phyloP scores from a whole-genome alignment of 202 grass and related monocot genomes.

The Cymbopogon flexuosus region DNA sequence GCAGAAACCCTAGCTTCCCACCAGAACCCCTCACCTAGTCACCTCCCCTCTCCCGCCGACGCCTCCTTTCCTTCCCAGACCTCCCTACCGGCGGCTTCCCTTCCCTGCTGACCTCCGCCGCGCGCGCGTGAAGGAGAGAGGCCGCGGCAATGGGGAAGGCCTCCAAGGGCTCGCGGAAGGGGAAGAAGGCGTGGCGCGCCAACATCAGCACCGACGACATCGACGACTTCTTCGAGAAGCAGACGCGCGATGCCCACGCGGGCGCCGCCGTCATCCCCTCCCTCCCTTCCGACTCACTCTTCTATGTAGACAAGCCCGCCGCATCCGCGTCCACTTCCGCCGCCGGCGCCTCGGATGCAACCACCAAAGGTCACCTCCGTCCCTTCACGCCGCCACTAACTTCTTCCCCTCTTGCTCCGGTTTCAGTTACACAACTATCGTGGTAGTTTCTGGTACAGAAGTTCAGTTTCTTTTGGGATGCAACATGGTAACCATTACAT shows the following conservation, averaged over 20 bases:
- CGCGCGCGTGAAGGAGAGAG: not conserved
- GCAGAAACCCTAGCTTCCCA: slow-evolving; percentile 38
- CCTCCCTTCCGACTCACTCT: slow-evolving; percentile 66
- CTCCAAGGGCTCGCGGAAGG: slow-evolving; percentile 74
- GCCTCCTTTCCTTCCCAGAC: not conserved
- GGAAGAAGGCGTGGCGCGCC: slow-evolving; percentile 95
- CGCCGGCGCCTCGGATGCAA: not conserved
- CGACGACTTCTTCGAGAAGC: slow-evolving; percentile 76
- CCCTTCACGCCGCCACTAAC: not conserved
- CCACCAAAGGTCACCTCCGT: slow-evolving; percentile 10
- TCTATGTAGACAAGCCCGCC: slow-evolving; percentile 57
- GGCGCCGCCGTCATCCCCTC: slow-evolving; percentile 56
- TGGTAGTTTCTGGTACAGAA: not conserved
- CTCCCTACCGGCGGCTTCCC: not conserved
- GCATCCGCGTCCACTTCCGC: slow-evolving; percentile 10
- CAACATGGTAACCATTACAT: too few species aligned
- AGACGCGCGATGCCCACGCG: slow-evolving; percentile 68
- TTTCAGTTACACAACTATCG: not conserved
- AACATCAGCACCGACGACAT: slow-evolving; percentile 93
- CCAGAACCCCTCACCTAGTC: not conserved
- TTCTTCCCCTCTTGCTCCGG: not conserved
- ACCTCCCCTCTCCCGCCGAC: not conserved
- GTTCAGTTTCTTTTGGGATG: not conserved
- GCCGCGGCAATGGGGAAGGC: slow-evolving; percentile 64
- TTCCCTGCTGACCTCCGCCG: too few species aligned